Conservation (phyloP, 352 stramenopile genomes). For the Phytophthora pseudosyringae region DNA sequence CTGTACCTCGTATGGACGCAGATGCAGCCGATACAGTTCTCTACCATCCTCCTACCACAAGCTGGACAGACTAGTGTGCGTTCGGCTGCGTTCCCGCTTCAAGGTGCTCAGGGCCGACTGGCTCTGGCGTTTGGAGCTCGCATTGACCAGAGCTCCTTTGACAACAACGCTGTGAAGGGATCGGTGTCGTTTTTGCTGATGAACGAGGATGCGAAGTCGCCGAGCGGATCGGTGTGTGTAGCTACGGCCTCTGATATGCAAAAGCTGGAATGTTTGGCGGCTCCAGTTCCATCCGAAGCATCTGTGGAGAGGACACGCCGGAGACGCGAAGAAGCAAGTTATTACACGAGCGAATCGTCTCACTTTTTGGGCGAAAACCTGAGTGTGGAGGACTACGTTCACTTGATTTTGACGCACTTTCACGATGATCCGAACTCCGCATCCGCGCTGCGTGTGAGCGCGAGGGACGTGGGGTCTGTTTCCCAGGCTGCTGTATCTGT, state of each 20-base stretch:
- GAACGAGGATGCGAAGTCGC: conserved; percentile 43
- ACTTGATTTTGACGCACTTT: conserved; percentile 64
- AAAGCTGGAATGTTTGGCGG: conserved; percentile 46
- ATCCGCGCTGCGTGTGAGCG: conserved; percentile 50
- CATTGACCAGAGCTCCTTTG: conserved; percentile 56
- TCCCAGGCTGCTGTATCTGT: conserved; percentile 68
- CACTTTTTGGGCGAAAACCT: conserved; percentile 45
- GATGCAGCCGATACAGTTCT: conserved; percentile 64
- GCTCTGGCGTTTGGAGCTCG: conserved; percentile 64
- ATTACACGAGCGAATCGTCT: conserved; percentile 47
- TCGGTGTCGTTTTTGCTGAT: conserved; percentile 77
- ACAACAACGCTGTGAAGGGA: conserved; percentile 60
- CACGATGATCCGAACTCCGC: conserved; percentile 54
- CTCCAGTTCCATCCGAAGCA: conserved; percentile 31
- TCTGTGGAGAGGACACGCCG: conserved; percentile 45
- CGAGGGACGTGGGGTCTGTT: conserved; percentile 49
- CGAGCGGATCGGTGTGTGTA: conserved; percentile 55
- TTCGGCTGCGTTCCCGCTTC: conserved; percentile 66
- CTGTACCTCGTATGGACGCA: conserved; percentile 79
- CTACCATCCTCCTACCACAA: conserved; percentile 65
- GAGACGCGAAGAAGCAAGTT: conserved; percentile 49
- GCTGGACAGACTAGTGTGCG: conserved; percentile 56
- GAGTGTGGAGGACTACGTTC: conserved; percentile 64
- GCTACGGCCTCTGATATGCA: conserved; percentile 77
- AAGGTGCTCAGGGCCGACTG: conserved; percentile 58